Evolutionary conservation across 2,329 filamentous ascomycete species (phyloP).

Genomic region (Paramyrothecium sp.): DNA sequence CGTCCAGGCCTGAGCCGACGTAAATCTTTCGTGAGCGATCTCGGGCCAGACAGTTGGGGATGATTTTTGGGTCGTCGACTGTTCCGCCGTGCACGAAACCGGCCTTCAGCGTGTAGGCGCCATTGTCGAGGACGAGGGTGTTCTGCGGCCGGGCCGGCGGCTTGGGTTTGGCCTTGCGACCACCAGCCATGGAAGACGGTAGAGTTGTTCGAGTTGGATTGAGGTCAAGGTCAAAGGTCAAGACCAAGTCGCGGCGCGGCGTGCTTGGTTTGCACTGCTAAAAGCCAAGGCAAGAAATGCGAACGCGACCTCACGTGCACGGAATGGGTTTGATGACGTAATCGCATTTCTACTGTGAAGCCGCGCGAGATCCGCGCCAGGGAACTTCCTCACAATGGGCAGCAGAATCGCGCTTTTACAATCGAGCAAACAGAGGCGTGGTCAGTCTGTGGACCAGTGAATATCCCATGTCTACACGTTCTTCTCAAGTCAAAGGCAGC

Average conservation of each 20-base stretch:
- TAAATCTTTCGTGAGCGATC: constrained; percentile 78
- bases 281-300: background rate
- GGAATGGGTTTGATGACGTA: too few relatives aligned
- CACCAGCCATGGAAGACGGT: constrained; percentile 36
- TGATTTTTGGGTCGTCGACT: constrained; percentile 59
- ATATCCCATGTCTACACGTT: too few relatives aligned
- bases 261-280: too few relatives aligned
- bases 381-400: too few relatives aligned
- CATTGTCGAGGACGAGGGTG: constrained; percentile 91
- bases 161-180: constrained; percentile 51
- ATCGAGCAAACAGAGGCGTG: too few relatives aligned
- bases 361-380: too few relatives aligned
- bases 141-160: constrained; percentile 53
- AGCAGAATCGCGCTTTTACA: too few relatives aligned
- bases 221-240: background rate
- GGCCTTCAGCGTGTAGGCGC: constrained; percentile 87
- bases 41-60: constrained; percentile 88
- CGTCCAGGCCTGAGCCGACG: constrained; percentile 73
- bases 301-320: constrained; percentile 16
- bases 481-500: too few relatives aligned
- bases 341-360: too few relatives aligned
- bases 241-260: too few relatives aligned
- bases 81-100: constrained; percentile 62
- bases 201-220: background rate
- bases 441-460: too few relatives aligned